phyloP scores from a whole-genome alignment of 179 eudicot genomes.

The Gypsophila paniculata region DNA sequence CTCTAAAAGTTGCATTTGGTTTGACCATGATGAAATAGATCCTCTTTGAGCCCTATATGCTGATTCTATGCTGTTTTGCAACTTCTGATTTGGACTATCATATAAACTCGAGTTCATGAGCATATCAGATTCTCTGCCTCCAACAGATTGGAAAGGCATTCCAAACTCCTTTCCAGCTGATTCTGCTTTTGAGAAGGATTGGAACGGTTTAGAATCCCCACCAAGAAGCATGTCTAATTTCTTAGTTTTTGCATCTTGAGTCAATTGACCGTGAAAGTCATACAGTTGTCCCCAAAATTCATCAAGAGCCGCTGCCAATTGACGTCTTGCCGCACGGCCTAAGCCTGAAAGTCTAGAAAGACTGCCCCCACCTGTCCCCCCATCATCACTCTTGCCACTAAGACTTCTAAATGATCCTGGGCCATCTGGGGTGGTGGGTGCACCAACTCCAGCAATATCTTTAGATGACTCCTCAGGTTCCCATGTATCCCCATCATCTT shows the following conservation, averaged over 20 bases:
- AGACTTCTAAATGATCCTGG: constrained; percentile 71
- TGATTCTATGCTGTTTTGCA: constrained; percentile 30
- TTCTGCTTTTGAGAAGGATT: constrained; percentile 20
- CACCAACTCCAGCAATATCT: constrained; percentile 31
- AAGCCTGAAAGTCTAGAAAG: constrained; percentile 82
- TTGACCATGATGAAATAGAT: constrained; percentile 49
- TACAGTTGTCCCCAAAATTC: constrained; percentile 94
- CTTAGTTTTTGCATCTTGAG: constrained; percentile 66
- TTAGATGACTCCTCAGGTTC: constrained; percentile 53
- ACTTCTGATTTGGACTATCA: constrained; percentile 29
- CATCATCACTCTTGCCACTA: constrained; percentile 67
- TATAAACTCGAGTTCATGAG: constrained; percentile 26
- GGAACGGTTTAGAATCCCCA: constrained; percentile 40
- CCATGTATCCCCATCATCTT: constrained; percentile 49
- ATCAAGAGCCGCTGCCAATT: constrained; percentile 70
- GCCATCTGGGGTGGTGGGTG: constrained; percentile 49
- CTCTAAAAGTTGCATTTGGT: constrained; percentile 42
- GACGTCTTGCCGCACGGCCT: constrained; percentile 79
- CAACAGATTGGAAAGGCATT: constrained; percentile 29
- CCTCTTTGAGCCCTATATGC: constrained; percentile 35
- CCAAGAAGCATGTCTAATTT: constrained; percentile 61
- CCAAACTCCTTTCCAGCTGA: constrained; percentile 34
- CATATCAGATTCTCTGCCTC: constrained; percentile 34
- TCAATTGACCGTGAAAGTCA: constrained; percentile 84
- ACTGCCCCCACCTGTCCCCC: constrained; percentile 73